Evolutionary conservation across 305 asterid genomes (phyloP), one percentile per base, ranked within the genome.

Genomic region (Fraxinus floribunda): DNA sequence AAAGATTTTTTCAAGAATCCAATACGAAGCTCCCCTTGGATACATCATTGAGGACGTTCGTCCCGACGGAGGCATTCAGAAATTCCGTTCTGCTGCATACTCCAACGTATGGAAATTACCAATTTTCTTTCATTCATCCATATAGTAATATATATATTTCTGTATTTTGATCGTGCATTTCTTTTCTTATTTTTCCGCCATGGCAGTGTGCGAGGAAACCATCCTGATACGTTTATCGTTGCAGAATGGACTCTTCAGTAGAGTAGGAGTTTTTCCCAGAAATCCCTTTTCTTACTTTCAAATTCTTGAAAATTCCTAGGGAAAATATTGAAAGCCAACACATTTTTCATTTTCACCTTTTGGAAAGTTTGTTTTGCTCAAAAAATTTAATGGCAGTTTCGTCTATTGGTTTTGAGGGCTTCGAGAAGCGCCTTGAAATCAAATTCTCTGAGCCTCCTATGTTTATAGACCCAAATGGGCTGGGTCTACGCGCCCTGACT

Each of bases 1-100:
- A 75, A 86, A 88, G 86, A 86, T 75, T 6, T 79, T 78, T 30
- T 72, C 83, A 0, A 66, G 78, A 13, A 29, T 8, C 29, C 83
- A 82, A 0, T 86, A 88, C 91, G 92, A 90, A 88, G 86, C 84
- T 35, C 92, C 92, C 10, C 90, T 88, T 2, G 89, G 49, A 39
- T 88, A 88, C 84, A 79, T 32, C 85, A 88, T 83, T 76, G 92
- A 90, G 84, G 92, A 90, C 87, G 87, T 90, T 76, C 92, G 91
- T 62, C 92, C 92, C 66, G 20, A 87, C 85, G 91, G 91, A 6
- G 92, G 85, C 79, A 84, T 86, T 29, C 52, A 85, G 49, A 90
- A 88, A 81, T 90, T 90, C 87, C 88, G 86, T 38, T 88, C 88
- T 75, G 89, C 92, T 79, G 90, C 91, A 55, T 90, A 90, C 79